A percentile compares a stretch with the other conserved stretches of the same genome.
Evolutionary conservation across 2,329 filamentous ascomycete species (phyloP).

Genomic region (Fusarium verrucosum): DNA sequence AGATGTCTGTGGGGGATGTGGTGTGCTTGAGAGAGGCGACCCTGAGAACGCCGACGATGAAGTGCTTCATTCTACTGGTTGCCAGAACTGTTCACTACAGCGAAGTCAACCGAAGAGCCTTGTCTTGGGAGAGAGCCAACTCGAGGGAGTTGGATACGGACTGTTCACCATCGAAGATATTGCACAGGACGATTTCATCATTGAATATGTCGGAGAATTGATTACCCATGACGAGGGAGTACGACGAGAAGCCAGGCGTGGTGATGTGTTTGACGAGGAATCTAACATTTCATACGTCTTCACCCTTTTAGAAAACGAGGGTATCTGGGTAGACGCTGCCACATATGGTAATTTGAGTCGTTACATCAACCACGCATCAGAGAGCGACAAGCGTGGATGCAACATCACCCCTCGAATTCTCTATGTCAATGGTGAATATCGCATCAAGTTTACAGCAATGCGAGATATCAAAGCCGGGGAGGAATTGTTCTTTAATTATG

Average conservation of each 20-base stretch:
- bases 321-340: constrained; percentile 77
- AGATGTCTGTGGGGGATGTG: constrained; percentile 76
- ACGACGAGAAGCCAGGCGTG: constrained; percentile 69
- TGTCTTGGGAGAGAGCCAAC: constrained; percentile 73
- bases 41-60: constrained; percentile 72
- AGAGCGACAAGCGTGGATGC: constrained; percentile 62
- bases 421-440: constrained; percentile 78
- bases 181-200: constrained; percentile 74
- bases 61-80: constrained; percentile 65
- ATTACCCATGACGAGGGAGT: constrained; percentile 76
- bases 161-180: constrained; percentile 77
- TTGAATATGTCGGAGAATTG: constrained; percentile 83
- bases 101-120: constrained; percentile 72
- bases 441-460: constrained; percentile 77
- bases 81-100: constrained; percentile 78
- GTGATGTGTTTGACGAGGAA: constrained; percentile 67
- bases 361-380: constrained; percentile 81
- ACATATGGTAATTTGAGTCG: constrained; percentile 82
- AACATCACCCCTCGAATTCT: constrained; percentile 72
- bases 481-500: constrained; percentile 85
- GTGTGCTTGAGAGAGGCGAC: constrained; percentile 73
- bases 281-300: constrained; percentile 73
- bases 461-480: constrained; percentile 75
- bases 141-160: constrained; percentile 76
- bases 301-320: constrained; percentile 66